Base-by-base conservation (phyloP, 352 stramenopile genomes). In the Globisporangium cystogenes region DNA sequence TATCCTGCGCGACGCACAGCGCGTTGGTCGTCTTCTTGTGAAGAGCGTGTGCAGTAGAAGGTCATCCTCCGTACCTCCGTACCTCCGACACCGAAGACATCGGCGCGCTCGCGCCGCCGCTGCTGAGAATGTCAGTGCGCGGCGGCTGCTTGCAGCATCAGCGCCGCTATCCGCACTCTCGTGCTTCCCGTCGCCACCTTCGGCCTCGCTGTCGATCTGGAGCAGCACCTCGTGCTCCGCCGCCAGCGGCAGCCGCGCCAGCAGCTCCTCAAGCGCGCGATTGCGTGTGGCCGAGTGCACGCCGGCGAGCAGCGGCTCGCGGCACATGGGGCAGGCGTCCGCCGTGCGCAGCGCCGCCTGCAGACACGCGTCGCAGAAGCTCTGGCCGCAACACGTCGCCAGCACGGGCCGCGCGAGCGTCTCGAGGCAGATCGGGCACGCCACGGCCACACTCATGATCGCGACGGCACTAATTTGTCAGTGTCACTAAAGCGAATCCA, bases 341-440 rank as follows among this genome's bases (percentile, higher is more conserved):
- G 53, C 53, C 31, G 64, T 67, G 1, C 48, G 43, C 8, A 86
- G 70, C 29, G 68, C 65, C 3, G 56, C 65, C 20, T 82, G 64
- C n/a, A 86, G 64, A 59, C 75, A 86, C 40, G 39, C 55, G 26
- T 66, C 58, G 35, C 75, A 86, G 70, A 86, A 86, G 65, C 75
- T 86, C 51, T 84, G 75, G 11, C 75, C 75, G 62, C 75, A 86
- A 53, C 75, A 86, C 10, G 72, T 81, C 29, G 67, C 65, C 24
- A 86, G 68, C n/a, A 83, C 68, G 12, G 75, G 75, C 29, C 60
- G 50, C 53, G 54, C 33, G 20, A 83, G 73, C 56, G 65, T 62
- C 45, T 71, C 64, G 35, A 86, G 52, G 26, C 75, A 86, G 59
- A 86, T 78, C 39, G 75, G 75, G 53, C 75, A 86, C 33, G 69